These are phyloP conservation scores for sorghum (Sorghum bicolor) DNA, from an alignment of 176 grass and related monocot species.

Conservation along the genomic window Sorghum_bicolor_NCBIv3 NC_012879.2:2690501-2691000, in stretches of 20 bases:
- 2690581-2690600: no score
- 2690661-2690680: not conserved
- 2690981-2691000: no score
- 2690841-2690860: not conserved
- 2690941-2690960: not conserved
- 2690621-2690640: not conserved
- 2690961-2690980: not conserved
- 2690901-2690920: not conserved
- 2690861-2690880: not conserved
- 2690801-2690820: not conserved
- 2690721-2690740: no score
- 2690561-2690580: no score
- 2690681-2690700: not conserved
- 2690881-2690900: conserved; percentile 7
- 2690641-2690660: not conserved
- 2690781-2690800: not conserved
- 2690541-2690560: no score
- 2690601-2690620: not conserved
- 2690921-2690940: not conserved
- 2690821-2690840: not conserved
- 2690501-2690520: no score
- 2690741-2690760: not conserved
- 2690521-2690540: no score
- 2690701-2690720: not conserved
- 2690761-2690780: not conserved